Evolutionary conservation across 148 eudicot genomes (phyloP).

Genomic region (Suaeda aralocaspica): DNA sequence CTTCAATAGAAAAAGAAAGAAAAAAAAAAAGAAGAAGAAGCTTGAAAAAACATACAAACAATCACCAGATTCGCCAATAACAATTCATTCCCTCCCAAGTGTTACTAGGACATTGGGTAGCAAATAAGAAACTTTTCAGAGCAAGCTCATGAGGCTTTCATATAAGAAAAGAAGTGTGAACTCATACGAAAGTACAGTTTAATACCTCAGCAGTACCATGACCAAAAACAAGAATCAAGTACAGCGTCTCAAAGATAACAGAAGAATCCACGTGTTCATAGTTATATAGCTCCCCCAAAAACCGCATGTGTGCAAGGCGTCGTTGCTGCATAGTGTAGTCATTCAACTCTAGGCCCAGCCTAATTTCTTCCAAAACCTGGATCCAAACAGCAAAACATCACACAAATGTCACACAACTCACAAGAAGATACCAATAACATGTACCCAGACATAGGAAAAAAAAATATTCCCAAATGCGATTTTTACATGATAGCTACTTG

Average conservation of each 20-base stretch:
- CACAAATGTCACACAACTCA: neutral
- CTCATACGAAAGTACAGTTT: constrained; percentile 3
- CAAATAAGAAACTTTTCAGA: neutral
- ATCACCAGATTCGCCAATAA: neutral
- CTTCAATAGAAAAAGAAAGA: neutral
- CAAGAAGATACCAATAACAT: neutral
- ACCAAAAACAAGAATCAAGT: constrained; percentile 83
- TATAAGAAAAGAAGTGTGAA: neutral
- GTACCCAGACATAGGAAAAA: neutral
- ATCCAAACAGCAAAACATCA: constrained; percentile 15
- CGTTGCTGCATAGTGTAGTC: constrained; percentile 93
- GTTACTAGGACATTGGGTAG: neutral
- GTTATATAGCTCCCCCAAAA: constrained; percentile 93
- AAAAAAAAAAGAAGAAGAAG: neutral
- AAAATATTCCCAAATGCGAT: too few relatives aligned
- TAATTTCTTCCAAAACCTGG: constrained; percentile 93
- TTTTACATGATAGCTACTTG: too few relatives aligned
- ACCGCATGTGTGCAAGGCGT: constrained; percentile 92
- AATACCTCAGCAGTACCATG: constrained; percentile 89
- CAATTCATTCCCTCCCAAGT: neutral
- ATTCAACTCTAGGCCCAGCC: constrained; percentile 82
- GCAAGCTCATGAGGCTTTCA: neutral
- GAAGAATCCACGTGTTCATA: constrained; percentile 94
- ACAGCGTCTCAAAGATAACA: constrained; percentile 87
- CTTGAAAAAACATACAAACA: neutral